Conservation (phyloP, 345 rosid genomes). For the Carallia brachiata region DNA sequence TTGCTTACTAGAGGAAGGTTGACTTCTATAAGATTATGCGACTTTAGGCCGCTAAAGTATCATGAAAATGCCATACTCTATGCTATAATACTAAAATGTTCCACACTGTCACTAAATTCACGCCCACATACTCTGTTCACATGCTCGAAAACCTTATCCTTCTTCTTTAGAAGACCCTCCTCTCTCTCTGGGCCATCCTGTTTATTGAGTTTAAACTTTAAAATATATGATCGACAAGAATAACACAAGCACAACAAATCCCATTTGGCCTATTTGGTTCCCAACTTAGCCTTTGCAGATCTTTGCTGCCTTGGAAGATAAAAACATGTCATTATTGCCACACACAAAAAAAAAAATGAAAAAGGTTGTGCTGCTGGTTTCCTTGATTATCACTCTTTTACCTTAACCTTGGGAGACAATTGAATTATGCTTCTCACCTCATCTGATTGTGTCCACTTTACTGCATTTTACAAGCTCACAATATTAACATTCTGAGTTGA, state of each 20-base stretch:
- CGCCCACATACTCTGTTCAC: no score
- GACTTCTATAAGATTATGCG: no score
- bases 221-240: constrained; percentile 13
- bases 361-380: constrained; percentile 27
- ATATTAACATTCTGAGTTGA: no score
- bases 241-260: constrained; percentile 8
- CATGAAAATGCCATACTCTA: no score
- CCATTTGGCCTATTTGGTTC: constrained; percentile 7
- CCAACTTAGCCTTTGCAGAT: constrained; percentile 16
- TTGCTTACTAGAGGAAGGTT: no score
- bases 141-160: constrained; percentile 16
- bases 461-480: no score
- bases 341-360: no score
- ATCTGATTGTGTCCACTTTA: constrained; percentile 2
- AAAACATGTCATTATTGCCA: constrained; percentile 25
- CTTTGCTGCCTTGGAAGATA: not conserved
- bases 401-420: constrained; percentile 24
- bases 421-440: constrained; percentile 14
- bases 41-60: no score
- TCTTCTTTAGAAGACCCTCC: not conserved
- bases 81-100: no score
- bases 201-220: constrained; percentile 1
- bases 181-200: constrained; percentile 10
- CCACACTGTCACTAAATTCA: no score
- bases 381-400: constrained; percentile 25